A percentile compares a stretch with the other conserved stretches of the same genome.
Conservation (phyloP, 306 rosid species). For the Prunus armeniaca region DNA sequence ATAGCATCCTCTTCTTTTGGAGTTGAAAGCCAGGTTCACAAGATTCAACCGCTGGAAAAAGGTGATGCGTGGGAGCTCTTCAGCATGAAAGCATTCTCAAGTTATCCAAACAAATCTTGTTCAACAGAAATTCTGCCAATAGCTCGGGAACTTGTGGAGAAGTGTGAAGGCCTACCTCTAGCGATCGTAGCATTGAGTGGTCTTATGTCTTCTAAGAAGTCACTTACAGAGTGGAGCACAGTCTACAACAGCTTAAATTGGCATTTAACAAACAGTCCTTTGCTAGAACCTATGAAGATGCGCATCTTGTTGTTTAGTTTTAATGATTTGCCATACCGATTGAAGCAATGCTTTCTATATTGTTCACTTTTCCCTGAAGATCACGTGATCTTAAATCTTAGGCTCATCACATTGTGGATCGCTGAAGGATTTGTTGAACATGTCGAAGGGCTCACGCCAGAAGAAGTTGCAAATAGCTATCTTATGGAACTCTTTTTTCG, state of each 20-base stretch:
- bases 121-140: background rate
- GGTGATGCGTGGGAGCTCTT: conserved; percentile 20
- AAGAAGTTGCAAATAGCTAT: conserved; percentile 9
- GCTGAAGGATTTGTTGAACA: conserved; percentile 16
- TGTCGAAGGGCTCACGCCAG: background rate
- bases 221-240: conserved; percentile 11
- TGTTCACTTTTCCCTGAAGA: no score
- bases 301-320: conserved; percentile 21
- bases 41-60: background rate
- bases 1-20: conserved; percentile 9
- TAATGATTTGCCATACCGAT: conserved; percentile 18
- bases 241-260: conserved; percentile 10
- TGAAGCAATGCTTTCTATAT: conserved; percentile 19
- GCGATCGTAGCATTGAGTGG: conserved; percentile 18
- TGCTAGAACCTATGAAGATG: conserved; percentile 4
- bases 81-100: conserved; percentile 21
- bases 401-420: conserved; percentile 11
- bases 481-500: conserved; percentile 15
- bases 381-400: background rate
- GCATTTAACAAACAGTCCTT: conserved; percentile 12
- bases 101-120: background rate
- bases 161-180: conserved; percentile 23
- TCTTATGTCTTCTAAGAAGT: conserved; percentile 17
- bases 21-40: conserved; percentile 5
- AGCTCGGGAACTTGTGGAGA: conserved; percentile 5